Evolutionary conservation across 176 grass and related monocot species (phyloP).

Genomic region (Dendrocalamus sinicus): DNA sequence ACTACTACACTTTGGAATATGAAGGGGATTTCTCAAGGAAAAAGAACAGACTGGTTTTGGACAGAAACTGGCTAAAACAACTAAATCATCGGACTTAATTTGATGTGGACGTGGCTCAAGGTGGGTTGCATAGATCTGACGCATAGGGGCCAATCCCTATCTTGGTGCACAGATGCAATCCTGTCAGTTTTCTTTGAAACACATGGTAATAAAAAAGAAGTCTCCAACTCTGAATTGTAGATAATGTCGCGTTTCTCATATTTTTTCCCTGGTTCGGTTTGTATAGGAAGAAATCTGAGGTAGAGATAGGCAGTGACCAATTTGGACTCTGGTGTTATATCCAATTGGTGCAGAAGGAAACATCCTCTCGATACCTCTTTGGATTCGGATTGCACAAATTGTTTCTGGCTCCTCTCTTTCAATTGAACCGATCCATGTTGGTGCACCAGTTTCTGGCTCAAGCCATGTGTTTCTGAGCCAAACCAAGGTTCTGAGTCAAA

Average conservation of each 20-base stretch:
- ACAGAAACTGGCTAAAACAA: neutral
- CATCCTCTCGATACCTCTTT: neutral
- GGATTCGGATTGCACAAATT: neutral
- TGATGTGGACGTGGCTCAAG: neutral
- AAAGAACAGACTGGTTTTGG: neutral
- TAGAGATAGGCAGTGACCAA: neutral
- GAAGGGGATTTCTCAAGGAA: neutral
- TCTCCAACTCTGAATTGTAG: neutral
- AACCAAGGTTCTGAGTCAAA: neutral
- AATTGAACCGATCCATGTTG: neutral
- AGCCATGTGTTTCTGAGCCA: slow-evolving; percentile 2
- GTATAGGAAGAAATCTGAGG: neutral
- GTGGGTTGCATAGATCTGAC: neutral
- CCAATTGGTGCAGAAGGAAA: neutral
- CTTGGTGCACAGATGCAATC: neutral
- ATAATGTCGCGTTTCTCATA: neutral
- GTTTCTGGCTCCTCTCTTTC: slow-evolving; percentile 1
- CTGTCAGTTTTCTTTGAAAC: slow-evolving; percentile 1
- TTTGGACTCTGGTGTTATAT: slow-evolving; percentile 9
- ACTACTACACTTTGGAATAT: neutral
- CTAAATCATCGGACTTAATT: neutral
- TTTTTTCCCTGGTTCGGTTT: neutral
- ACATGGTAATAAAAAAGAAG: neutral
- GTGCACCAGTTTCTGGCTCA: neutral
- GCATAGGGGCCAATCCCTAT: neutral